A percentile compares a stretch with the other conserved stretches of the same genome.
Conservation (phyloP, 1,139 yeast genomes). For the Kluyveromyces sp. region DNA sequence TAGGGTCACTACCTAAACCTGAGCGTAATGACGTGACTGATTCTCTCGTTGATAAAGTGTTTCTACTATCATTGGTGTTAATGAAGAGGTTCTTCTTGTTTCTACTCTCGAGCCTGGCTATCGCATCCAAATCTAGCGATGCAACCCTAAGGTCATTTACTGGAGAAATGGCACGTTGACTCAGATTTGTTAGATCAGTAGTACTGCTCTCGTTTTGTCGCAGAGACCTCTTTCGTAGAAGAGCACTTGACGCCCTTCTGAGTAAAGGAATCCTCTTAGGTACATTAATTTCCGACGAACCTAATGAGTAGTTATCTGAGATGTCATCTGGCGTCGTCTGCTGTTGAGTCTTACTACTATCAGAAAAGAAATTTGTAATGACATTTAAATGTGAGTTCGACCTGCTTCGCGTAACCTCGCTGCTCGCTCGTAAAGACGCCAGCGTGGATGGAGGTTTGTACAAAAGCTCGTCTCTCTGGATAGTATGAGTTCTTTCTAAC, state of each 20-base stretch:
- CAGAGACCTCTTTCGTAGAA: conserved; percentile 25
- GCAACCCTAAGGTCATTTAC: conserved; percentile 1
- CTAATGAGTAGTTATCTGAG: background rate
- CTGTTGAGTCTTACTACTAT: background rate
- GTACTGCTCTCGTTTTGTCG: conserved; percentile 5
- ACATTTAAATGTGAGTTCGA: conserved; percentile 13
- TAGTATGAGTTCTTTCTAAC: background rate
- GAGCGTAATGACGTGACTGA: conserved; percentile 8
- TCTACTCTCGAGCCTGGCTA: conserved; percentile 1
- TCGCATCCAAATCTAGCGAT: conserved; percentile 4
- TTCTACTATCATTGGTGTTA: conserved; percentile 1
- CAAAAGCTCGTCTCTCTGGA: background rate
- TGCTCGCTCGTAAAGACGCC: conserved; percentile 3
- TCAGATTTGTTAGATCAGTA: background rate
- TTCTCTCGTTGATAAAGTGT: conserved; percentile 1
- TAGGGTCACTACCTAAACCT: background rate
- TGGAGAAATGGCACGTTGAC: background rate
- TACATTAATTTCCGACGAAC: conserved; percentile 2
- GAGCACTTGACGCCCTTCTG: conserved; percentile 29
- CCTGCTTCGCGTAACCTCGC: conserved; percentile 11
- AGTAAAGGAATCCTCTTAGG: conserved; percentile 23
- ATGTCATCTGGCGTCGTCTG: background rate
- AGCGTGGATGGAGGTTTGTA: background rate
- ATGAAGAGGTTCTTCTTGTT: conserved; percentile 4
- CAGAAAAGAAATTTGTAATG: background rate